Evolutionary conservation across 305 asterid genomes (phyloP).

Genomic region (Fraxinus dipetala): DNA sequence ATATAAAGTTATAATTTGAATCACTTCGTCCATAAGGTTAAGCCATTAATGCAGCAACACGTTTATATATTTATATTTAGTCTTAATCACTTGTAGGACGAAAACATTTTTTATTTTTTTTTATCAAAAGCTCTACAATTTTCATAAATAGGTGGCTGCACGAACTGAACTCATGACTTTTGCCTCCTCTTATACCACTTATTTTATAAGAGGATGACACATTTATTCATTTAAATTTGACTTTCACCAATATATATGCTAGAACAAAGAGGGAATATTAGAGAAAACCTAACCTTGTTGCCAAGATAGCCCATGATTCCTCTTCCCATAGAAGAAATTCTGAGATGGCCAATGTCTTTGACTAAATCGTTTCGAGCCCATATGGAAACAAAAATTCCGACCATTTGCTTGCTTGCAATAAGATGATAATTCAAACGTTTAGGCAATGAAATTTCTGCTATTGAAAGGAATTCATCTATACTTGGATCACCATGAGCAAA

Average conservation of each 20-base stretch:
- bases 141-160: not conserved
- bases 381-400: slow-evolving; percentile 67
- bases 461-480: slow-evolving; percentile 33
- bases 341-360: slow-evolving; percentile 63
- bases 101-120: not conserved
- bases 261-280: not conserved
- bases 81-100: not conserved
- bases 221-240: not conserved
- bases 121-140: not conserved
- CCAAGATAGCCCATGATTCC: slow-evolving; percentile 96
- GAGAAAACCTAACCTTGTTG: slow-evolving; percentile 55
- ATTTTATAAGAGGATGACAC: not conserved
- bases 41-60: not conserved
- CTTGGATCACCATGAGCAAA: slow-evolving; percentile 22
- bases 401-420: slow-evolving; percentile 85
- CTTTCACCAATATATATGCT: not conserved
- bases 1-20: not conserved
- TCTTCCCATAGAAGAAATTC: slow-evolving; percentile 71
- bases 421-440: slow-evolving; percentile 45
- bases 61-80: too few species aligned
- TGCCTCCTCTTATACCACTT: not conserved
- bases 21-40: not conserved
- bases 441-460: slow-evolving; percentile 38
- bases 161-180: not conserved
- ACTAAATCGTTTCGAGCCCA: slow-evolving; percentile 75